Evolutionary conservation across 805 yeast species (phyloP).

Genomic region (Metschnikowia shivogae): DNA sequence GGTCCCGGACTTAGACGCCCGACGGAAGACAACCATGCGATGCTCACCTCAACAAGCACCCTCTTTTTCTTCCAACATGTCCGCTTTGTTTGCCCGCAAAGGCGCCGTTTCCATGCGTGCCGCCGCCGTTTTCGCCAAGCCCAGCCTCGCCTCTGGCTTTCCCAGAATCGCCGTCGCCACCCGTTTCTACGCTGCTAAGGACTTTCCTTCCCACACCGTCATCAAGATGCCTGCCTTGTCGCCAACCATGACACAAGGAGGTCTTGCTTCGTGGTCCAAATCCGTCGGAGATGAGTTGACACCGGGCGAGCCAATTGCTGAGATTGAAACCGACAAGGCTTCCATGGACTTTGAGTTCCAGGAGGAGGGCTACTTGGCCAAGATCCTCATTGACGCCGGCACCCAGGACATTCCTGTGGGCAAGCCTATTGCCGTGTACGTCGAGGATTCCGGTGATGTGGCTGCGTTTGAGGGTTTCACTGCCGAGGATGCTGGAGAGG

Average conservation of each 20-base stretch:
- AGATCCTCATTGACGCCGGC: slow-evolving; percentile 78
- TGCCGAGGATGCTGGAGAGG: slow-evolving; percentile 69
- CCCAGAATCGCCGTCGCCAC: slow-evolving; percentile 25
- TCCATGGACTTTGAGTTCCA: slow-evolving; percentile 98
- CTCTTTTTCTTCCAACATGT: slow-evolving; percentile 36
- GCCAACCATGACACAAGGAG: slow-evolving; percentile 99
- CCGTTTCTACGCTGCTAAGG: slow-evolving; percentile 40
- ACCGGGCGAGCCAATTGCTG: slow-evolving; percentile 95
- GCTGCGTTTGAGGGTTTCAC: slow-evolving; percentile 85
- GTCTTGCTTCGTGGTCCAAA: slow-evolving; percentile 86
- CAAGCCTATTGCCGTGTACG: slow-evolving; percentile 94
- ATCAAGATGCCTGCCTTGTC: slow-evolving; percentile 98
- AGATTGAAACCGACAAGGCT: slow-evolving; percentile 97
- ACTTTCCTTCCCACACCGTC: slow-evolving; percentile 78
- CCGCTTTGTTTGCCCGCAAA: slow-evolving; percentile 37
- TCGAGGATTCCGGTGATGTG: slow-evolving; percentile 80
- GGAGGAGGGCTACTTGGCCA: slow-evolving; percentile 91
- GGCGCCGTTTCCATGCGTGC: slow-evolving; percentile 25
- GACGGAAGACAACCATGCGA: slow-evolving; percentile 33
- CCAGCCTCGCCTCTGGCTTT: slow-evolving; percentile 17
- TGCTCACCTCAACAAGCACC: slow-evolving; percentile 7
- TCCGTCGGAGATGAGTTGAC: slow-evolving; percentile 79
- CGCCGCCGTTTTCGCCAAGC: slow-evolving; percentile 20
- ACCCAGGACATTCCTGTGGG: slow-evolving; percentile 90
- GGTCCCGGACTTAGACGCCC: slow-evolving; percentile 22